Evolutionary conservation across 169 alveolate species (phyloP).

Genomic region (Plasmodium vinckei): DNA sequence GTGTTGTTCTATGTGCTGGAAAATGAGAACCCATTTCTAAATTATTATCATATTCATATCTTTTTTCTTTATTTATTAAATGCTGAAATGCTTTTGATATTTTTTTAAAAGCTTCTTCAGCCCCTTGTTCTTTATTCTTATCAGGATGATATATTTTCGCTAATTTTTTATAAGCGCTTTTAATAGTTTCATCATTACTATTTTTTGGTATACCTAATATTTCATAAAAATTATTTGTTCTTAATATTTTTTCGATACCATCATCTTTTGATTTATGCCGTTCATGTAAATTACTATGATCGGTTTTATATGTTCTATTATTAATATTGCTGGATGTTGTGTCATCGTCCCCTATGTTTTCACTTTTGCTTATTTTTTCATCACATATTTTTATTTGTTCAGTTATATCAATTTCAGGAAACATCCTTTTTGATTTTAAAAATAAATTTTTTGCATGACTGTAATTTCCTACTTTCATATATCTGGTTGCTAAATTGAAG

Average conservation of each 20-base stretch:
- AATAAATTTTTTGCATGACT: slow-evolving; percentile 71
- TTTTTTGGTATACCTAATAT: slow-evolving; percentile 91
- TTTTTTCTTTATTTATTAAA: slow-evolving; percentile 90
- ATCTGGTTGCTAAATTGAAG: slow-evolving; percentile 53
- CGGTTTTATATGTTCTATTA: slow-evolving; percentile 12
- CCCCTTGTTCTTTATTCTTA: slow-evolving; percentile 94
- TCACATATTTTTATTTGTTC: slow-evolving; percentile 71
- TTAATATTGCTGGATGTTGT: slow-evolving; percentile 15
- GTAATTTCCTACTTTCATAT: slow-evolving; percentile 66
- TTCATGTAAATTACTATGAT: slow-evolving; percentile 45
- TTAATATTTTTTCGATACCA: slow-evolving; percentile 83
- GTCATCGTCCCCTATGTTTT: slow-evolving; percentile 23
- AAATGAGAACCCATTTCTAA: slow-evolving; percentile 80
- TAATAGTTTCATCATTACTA: slow-evolving; percentile 92
- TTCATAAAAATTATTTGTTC: slow-evolving; percentile 92
- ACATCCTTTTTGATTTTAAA: slow-evolving; percentile 62
- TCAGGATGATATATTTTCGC: slow-evolving; percentile 98
- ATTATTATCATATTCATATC: slow-evolving; percentile 90
- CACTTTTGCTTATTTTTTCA: slow-evolving; percentile 61
- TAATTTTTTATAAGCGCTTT: slow-evolving; percentile 95
- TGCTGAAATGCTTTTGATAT: slow-evolving; percentile 94
- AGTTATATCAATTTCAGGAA: slow-evolving; percentile 70
- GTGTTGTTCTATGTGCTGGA: slow-evolving; percentile 79
- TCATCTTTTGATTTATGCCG: slow-evolving; percentile 66
- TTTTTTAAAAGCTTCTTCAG: slow-evolving; percentile 96